A percentile compares a stretch with the other conserved stretches of the same genome.
These are phyloP conservation scores for Lotus japonicus DNA, from an alignment of 306 rosid genomes.

Conservation along the genomic window DNA sequence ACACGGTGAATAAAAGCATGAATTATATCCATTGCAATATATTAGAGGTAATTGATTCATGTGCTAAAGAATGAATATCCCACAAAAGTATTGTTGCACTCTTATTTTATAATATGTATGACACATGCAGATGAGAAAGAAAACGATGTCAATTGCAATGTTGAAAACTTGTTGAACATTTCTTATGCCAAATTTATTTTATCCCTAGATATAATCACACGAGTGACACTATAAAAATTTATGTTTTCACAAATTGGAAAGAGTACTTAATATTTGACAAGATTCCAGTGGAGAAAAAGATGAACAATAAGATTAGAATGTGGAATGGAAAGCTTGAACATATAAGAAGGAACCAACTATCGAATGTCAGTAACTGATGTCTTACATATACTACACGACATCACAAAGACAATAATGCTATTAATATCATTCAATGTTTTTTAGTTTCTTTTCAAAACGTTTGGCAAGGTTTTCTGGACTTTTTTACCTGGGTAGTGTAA, in stretches of 20 bases:
- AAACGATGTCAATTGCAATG: not conserved
- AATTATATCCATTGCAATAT: not conserved
- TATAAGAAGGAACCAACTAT: slow-evolving; percentile 1
- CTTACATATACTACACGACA: too few relatives aligned
- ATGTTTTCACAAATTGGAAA: not conserved
- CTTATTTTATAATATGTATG: not conserved
- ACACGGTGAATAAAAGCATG: slow-evolving; percentile 9
- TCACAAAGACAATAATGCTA: too few relatives aligned
- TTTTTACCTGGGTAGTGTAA: too few relatives aligned
- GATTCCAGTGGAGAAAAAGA: not conserved
- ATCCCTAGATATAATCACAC: not conserved
- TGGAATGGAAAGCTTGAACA: slow-evolving; percentile 3
- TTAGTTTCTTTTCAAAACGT: too few relatives aligned
- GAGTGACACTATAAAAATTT: not conserved
- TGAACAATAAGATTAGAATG: not conserved
- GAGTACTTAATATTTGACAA: not conserved
- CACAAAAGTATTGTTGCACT: not conserved
- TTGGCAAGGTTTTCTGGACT: too few relatives aligned
- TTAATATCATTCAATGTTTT: too few relatives aligned
- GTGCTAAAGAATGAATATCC: not conserved
- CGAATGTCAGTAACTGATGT: not conserved
- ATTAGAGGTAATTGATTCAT: not conserved
- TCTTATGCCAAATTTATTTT: not conserved
- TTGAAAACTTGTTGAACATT: not conserved
- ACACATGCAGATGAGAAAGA: not conserved